Percentiles rank a stretch among this genome's conserved stretches.
phyloP scores from a whole-genome alignment of 2,329 filamentous ascomycete species.

The Colletotrichum cordylinicola region DNA sequence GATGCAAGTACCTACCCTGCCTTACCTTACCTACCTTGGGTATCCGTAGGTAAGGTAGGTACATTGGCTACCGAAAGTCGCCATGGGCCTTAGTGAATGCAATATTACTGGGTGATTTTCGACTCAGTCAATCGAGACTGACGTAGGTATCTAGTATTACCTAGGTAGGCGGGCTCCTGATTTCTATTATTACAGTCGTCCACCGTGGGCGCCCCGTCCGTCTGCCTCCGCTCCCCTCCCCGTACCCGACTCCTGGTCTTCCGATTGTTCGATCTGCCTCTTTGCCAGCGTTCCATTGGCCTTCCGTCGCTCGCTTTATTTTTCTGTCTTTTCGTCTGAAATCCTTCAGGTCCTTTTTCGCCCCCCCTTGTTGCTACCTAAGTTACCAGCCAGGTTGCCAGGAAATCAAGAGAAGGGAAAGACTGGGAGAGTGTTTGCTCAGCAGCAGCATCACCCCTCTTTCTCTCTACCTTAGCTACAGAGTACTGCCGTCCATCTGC shows the following conservation, averaged over 20 bases:
- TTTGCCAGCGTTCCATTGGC: neutral
- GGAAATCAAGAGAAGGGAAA: neutral
- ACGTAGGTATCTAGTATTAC: neutral
- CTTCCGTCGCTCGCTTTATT: neutral
- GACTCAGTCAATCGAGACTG: neutral
- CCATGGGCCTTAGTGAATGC: neutral
- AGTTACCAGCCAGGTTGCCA: neutral
- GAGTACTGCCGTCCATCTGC: neutral
- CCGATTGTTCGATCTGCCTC: slow-evolving; percentile 3
- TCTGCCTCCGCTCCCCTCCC: neutral
- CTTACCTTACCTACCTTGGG: no score
- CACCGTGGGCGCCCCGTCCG: neutral
- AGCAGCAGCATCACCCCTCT: neutral
- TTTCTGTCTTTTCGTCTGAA: neutral
- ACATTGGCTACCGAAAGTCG: neutral
- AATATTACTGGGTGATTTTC: neutral
- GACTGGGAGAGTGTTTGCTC: neutral
- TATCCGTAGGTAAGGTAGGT: neutral
- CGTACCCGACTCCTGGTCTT: neutral
- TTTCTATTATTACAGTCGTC: slow-evolving; percentile 18
- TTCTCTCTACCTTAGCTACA: neutral
- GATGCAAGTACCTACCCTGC: neutral
- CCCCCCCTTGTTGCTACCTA: neutral
- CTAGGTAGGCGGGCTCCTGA: neutral
- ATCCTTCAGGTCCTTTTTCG: neutral